Evolutionary conservation across 2,329 filamentous ascomycete species (phyloP), one percentile per base, ranked within the genome.

Genomic region (Coniochaeta ligniaria): DNA sequence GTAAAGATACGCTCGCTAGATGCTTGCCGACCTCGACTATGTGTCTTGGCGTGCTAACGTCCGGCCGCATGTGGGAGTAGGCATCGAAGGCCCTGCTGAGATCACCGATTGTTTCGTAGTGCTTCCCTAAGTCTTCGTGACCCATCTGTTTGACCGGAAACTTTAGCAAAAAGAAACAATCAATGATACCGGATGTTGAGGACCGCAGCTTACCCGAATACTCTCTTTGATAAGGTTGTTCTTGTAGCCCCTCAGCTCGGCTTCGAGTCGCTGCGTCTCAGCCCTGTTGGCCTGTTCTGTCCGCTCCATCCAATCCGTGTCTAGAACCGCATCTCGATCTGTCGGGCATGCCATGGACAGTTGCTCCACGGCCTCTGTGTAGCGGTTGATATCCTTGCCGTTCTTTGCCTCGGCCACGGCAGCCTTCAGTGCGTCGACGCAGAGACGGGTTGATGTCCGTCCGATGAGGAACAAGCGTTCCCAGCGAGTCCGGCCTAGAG

Each of bases 201-300:
- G 20, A 8, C 26, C 28, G 47, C 6, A 56, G 12, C 83, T 60
- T 80, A 96, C 92, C 66, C 93, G 78, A 69, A 98, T 96, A 76
- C 92, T 97, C 76, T 99, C 95, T 72, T 97, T 96, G 68, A 99
- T 92, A 50, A 98, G 77, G 69, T 98, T 99, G 71, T 97, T 96
- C 76, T 95, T 96, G 75, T 98, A 98, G 1, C 88, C 89, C 73
- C 92, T 93, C 22, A 99, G 80, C 73, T 98, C 92, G 17, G 83
- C 78, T 71, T 97, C 92, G 60, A 98, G 79, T n/a, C 89, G 84
- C 60, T 85, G 80, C 0, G 88, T 88, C 73, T 96, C 89, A 1
- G 78, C 76, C 66, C 84, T 84, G 67, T 93, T 91, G 58, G 82
- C 77, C 63, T 84, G 84, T 24, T 87, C 84, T 41, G 83, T 88